A percentile compares a stretch with the other conserved stretches of the same genome.
Conservation (phyloP, 1,139 yeast species). For the Lodderomyces jiufengensis region DNA sequence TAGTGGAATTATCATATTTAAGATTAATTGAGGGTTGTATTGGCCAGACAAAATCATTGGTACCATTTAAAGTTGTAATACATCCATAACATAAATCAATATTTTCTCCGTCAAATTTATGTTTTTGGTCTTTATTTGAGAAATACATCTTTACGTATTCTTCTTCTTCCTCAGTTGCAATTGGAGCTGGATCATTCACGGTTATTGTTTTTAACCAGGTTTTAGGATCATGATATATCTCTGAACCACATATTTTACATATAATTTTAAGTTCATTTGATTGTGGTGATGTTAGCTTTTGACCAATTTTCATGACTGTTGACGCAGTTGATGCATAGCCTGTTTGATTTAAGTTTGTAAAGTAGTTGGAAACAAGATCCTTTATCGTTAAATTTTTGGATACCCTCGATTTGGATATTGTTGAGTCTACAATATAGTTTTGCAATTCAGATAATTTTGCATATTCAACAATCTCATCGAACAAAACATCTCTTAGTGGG, state of each 20-base stretch:
- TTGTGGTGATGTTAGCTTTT: slow-evolving; percentile 62
- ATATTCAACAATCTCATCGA: slow-evolving; percentile 62
- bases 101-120: slow-evolving; percentile 14
- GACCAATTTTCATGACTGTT: slow-evolving; percentile 88
- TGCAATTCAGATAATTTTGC: slow-evolving; percentile 32
- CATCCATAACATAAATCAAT: slow-evolving; percentile 73
- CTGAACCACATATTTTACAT: slow-evolving; percentile 54
- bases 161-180: slow-evolving; percentile 47
- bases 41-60: slow-evolving; percentile 55
- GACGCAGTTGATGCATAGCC: slow-evolving; percentile 91
- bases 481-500: slow-evolving; percentile 74
- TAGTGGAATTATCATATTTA: slow-evolving; percentile 20
- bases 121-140: not conserved
- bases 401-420: slow-evolving; percentile 27
- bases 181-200: slow-evolving; percentile 54
- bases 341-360: slow-evolving; percentile 61
- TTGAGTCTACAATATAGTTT: slow-evolving; percentile 18
- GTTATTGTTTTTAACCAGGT: slow-evolving; percentile 75
- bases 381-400: slow-evolving; percentile 75
- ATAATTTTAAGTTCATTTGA: slow-evolving; percentile 14
- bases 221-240: slow-evolving; percentile 54
- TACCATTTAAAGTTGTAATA: slow-evolving; percentile 53
- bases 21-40: slow-evolving; percentile 15
- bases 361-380: slow-evolving; percentile 74
- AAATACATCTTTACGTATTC: slow-evolving; percentile 27